Evolutionary conservation across 176 grass and related monocot genomes (phyloP).

Genomic region (Aegilops tauschii): DNA sequence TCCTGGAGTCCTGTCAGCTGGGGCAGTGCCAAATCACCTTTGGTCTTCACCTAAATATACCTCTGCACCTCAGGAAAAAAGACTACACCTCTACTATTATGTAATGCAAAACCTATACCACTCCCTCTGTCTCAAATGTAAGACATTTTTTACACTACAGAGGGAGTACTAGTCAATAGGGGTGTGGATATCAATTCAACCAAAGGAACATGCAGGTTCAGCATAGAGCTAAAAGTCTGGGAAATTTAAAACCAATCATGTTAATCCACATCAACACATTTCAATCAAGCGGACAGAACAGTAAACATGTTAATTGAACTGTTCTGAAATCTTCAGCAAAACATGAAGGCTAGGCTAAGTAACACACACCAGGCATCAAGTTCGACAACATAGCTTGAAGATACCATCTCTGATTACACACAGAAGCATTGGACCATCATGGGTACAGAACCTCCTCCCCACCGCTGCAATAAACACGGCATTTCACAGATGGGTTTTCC

Average conservation of each 20-base stretch:
- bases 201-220: not conserved
- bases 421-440: not conserved
- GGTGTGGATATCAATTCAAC: not conserved
- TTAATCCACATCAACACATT: too few relatives aligned
- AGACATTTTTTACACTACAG: too few relatives aligned
- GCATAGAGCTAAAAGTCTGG: not conserved
- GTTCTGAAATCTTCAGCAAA: not conserved
- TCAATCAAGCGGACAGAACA: too few relatives aligned
- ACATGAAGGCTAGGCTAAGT: not conserved
- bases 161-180: too few relatives aligned
- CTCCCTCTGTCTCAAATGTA: too few relatives aligned
- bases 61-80: too few relatives aligned
- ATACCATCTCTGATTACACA: not conserved
- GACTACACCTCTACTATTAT: too few relatives aligned
- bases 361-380: not conserved
- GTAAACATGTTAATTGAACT: not conserved
- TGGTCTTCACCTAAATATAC: too few relatives aligned
- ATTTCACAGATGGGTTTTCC: not conserved
- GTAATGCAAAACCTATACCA: too few relatives aligned
- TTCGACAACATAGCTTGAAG: not conserved
- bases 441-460: not conserved
- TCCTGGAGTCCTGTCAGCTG: too few relatives aligned
- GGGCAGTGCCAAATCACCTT: too few relatives aligned
- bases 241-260: too few relatives aligned
- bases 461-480: not conserved